Evolutionary conservation across 1,284 basidiomycete species (phyloP).

Genomic region (Laetiporus sulphureus): DNA sequence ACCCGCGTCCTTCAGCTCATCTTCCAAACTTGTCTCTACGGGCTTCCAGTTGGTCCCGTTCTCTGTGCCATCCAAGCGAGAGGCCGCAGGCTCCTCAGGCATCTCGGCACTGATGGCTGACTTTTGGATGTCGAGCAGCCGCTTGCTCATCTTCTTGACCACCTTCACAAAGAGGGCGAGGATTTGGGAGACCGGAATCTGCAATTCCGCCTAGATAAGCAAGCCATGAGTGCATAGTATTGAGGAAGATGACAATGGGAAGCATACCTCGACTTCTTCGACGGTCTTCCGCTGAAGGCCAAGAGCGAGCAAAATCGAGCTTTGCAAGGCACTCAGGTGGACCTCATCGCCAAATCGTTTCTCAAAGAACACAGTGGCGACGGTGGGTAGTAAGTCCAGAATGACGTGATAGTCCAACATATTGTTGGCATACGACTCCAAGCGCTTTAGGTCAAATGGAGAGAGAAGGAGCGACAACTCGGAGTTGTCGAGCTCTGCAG

Average conservation of each 20-base stretch:
- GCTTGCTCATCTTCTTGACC: conserved; percentile 79
- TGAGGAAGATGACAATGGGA: not conserved
- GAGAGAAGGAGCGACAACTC: conserved; percentile 77
- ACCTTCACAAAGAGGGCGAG: conserved; percentile 92
- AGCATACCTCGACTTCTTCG: conserved; percentile 78
- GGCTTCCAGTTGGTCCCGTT: conserved; percentile 38
- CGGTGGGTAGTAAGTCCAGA: conserved; percentile 82
- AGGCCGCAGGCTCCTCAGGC: conserved; percentile 26
- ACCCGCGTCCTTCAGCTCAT: conserved; percentile 71
- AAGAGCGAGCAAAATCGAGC: conserved; percentile 82
- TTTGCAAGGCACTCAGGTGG: conserved; percentile 78
- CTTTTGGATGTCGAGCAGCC: conserved; percentile 79
- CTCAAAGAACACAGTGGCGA: conserved; percentile 84
- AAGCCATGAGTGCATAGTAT: not conserved
- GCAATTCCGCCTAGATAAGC: conserved; percentile 58
- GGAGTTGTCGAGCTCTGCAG: conserved; percentile 45
- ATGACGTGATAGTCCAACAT: conserved; percentile 96
- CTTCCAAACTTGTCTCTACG: conserved; percentile 46
- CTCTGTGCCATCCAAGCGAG: conserved; percentile 17
- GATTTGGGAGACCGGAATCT: conserved; percentile 80
- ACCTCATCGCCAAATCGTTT: conserved; percentile 59
- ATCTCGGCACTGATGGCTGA: conserved; percentile 60
- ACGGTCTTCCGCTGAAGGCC: conserved; percentile 90
- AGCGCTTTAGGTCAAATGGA: conserved; percentile 93
- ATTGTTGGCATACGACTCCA: conserved; percentile 94